Conservation (phyloP, 1,284 basidiomycete species). For the Nidula niveotomentosa region DNA sequence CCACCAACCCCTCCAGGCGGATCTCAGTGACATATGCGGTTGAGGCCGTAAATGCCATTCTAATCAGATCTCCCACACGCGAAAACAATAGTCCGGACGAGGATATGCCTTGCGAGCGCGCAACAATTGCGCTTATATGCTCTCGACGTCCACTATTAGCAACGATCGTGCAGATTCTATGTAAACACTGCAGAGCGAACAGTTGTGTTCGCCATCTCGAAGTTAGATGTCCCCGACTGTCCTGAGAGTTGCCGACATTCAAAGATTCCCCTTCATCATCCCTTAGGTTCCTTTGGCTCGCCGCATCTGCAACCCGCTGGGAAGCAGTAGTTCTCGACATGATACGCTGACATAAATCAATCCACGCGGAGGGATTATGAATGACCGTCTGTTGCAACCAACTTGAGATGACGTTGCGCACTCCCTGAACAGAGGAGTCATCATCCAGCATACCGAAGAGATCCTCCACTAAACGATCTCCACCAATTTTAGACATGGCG, state of each 20-base stretch:
- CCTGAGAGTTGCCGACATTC: conserved; percentile 53
- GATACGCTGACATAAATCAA: conserved; percentile 95
- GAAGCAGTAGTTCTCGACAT: conserved; percentile 88
- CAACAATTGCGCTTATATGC: conserved; percentile 78
- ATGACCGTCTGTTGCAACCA: conserved; percentile 97
- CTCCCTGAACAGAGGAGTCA: conserved; percentile 93
- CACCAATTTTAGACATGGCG: conserved; percentile 90
- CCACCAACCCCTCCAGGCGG: conserved; percentile 87
- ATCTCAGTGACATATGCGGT: conserved; percentile 96
- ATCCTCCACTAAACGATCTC: conserved; percentile 92
- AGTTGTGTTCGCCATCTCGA: conserved; percentile 97
- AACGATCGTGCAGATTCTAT: conserved; percentile 85
- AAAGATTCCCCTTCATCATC: conserved; percentile 95
- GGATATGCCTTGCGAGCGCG: conserved; percentile 45
- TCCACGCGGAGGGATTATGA: conserved; percentile 95
- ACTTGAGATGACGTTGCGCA: conserved; percentile 89
- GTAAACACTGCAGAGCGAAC: conserved; percentile 92
- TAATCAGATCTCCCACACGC: conserved; percentile 91
- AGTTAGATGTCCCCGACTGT: conserved; percentile 46
- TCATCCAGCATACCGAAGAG: conserved; percentile 95
- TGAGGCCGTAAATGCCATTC: conserved; percentile 97
- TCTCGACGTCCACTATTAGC: conserved; percentile 73
- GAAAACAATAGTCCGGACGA: conserved; percentile 66
- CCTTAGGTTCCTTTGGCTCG: conserved; percentile 53
- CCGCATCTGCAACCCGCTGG: conserved; percentile 69